Base-by-base conservation (phyloP, 2,329 filamentous ascomycete genomes). In the Aspergillus aculeatinus region DNA sequence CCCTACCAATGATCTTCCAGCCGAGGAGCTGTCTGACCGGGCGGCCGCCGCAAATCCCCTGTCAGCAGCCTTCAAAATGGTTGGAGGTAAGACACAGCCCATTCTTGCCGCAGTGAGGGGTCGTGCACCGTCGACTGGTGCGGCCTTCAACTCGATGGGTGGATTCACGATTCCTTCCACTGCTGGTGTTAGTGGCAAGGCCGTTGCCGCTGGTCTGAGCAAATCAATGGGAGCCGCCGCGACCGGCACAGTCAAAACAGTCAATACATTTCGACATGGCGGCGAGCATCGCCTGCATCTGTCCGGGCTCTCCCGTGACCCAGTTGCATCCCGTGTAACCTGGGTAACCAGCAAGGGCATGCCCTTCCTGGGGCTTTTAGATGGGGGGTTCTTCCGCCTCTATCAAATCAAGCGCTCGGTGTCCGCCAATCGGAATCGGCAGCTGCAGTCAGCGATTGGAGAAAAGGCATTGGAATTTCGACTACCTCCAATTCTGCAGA, bases 31-130 rank as follows among this genome's bases (percentile, higher is more conserved):
- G 6, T 73, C 83, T 3, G 84, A 87, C 50, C 67, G 69, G 55
- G 49, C 65, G 3, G 57, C 60, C 16, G 65, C 65, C 39, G 67
- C 67, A 10, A 75, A 73, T 52, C 85, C 88, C 3, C 84, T 91
- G 16, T 87, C 88, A 4, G 85, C 89, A 19, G 89, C 89, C 0
- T 88, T 89, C 39, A 90, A 85, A 61, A 84, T 89, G 6, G 79
- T 92, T 52, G 88, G 85, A 54, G 88, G 76, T 51, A 80, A 73
- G 58, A 81, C 82, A 1, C 82, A 83, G 54, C 81, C 88, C 23
- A 87, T 90, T 5, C 83, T 91, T 58, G 86, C 88, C 48, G 89
- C 84, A 44, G 87, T 89, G 9, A 84, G 86, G 57, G 76, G 82
- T 60, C 76, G 83, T 59, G 77, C 80, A 33, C 78, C 81, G 2